phyloP scores from a whole-genome alignment of 176 grass and related monocot species.

The Oryza punctata region DNA sequence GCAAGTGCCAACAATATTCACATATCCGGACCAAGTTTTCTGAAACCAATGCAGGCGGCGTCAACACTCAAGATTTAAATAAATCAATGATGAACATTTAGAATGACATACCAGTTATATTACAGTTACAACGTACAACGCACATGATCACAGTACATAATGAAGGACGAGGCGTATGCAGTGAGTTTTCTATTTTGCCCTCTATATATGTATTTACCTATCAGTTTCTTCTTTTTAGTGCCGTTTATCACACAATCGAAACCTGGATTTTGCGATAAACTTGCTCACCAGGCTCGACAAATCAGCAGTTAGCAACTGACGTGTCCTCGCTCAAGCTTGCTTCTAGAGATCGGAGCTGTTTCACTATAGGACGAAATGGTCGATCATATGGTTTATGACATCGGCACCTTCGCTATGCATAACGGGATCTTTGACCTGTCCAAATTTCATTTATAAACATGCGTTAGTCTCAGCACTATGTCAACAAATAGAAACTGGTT shows the following conservation, averaged over 20 bases:
- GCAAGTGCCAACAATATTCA: neutral
- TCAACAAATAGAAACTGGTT: conserved; percentile 11
- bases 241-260: neutral
- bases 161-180: neutral
- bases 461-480: conserved; percentile 14
- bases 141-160: conserved; percentile 8
- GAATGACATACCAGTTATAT: neutral
- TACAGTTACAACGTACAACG: conserved; percentile 26
- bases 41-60: neutral
- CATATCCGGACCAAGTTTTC: neutral
- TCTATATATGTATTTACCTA: conserved; percentile 19
- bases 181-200: neutral
- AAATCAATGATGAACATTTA: conserved; percentile 38
- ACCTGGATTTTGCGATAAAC: conserved; percentile 48
- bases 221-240: neutral
- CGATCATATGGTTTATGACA: conserved; percentile 83
- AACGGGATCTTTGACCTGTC: conserved; percentile 76
- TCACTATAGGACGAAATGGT: conserved; percentile 62
- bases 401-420: conserved; percentile 82
- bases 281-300: conserved; percentile 45
- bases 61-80: conserved; percentile 5
- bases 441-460: conserved; percentile 17
- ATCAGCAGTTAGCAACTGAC: conserved; percentile 34
- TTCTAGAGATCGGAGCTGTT: conserved; percentile 9
- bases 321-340: conserved; percentile 25